These are phyloP conservation scores for Elongisporangium prolatum DNA, from an alignment of 352 stramenopile genomes.

Conservation along the genomic window DNA sequence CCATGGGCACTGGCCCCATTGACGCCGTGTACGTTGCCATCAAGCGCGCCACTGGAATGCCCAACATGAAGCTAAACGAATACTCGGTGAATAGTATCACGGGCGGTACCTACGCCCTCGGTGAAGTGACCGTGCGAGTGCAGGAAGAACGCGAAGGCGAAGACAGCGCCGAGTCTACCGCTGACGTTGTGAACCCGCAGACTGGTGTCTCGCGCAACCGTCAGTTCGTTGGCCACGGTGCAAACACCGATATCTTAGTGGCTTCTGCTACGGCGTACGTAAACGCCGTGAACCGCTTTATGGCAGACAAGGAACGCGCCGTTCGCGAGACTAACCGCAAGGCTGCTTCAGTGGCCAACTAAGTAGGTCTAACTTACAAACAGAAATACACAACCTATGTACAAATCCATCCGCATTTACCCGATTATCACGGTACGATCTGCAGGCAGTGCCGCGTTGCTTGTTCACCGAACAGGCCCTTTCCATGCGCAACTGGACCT, in stretches of 20 bases:
- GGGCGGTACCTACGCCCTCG: conserved; percentile 79
- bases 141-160: conserved; percentile 60
- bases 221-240: conserved; percentile 87
- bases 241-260: conserved; percentile 89
- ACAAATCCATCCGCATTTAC: neutral
- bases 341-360: neutral
- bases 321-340: conserved; percentile 12
- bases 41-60: conserved; percentile 74
- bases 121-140: conserved; percentile 84
- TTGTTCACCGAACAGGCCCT: neutral
- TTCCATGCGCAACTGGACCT: neutral
- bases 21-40: conserved; percentile 88
- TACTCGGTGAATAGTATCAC: conserved; percentile 88
- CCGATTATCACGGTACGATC: no score
- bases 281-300: conserved; percentile 83
- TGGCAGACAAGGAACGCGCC: conserved; percentile 61
- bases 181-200: conserved; percentile 82
- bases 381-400: neutral
- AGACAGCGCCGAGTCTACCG: conserved; percentile 22
- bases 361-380: neutral
- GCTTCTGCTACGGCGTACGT: conserved; percentile 86
- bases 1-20: conserved; percentile 84
- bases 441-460: neutral
- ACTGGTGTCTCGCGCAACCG: conserved; percentile 72
- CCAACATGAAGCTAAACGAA: conserved; percentile 82